These are phyloP conservation scores for Dactylorhiza incarnata DNA, from an alignment of 106 monocot species.

Conservation along the genomic window DNA sequence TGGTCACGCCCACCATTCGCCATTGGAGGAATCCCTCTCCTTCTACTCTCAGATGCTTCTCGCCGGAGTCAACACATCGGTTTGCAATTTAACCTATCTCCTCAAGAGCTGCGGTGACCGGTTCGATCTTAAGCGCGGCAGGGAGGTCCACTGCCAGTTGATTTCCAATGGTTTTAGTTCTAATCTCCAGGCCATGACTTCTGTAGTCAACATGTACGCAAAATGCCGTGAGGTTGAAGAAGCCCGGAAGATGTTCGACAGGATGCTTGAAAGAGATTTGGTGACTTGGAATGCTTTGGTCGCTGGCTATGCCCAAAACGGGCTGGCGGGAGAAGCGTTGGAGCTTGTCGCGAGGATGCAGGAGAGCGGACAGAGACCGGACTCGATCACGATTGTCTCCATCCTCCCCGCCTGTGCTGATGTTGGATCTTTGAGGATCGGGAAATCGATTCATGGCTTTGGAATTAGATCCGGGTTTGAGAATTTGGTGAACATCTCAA, in stretches of 20 bases:
- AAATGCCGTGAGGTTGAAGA: conserved; percentile 48
- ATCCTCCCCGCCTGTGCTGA: conserved; percentile 53
- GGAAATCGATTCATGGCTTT: conserved; percentile 51
- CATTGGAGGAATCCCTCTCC: conserved; percentile 14
- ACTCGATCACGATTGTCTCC: conserved; percentile 64
- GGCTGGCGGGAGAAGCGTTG: conserved; percentile 31
- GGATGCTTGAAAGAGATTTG: conserved; percentile 52
- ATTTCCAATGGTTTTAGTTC: conserved; percentile 29
- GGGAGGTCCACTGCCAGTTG: conserved; percentile 61
- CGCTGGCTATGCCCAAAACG: conserved; percentile 55
- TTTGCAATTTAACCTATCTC: conserved; percentile 53
- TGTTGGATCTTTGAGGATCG: conserved; percentile 20
- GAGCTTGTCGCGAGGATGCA: conserved; percentile 43
- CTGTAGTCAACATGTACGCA: conserved; percentile 61
- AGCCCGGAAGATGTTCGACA: conserved; percentile 45
- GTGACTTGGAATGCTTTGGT: conserved; percentile 78
- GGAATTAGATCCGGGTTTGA: conserved; percentile 40
- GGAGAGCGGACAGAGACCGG: conserved; percentile 24
- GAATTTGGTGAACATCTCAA: conserved; percentile 39
- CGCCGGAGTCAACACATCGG: conserved; percentile 25
- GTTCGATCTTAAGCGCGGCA: conserved; percentile 34
- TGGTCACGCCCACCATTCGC: conserved; percentile 25
- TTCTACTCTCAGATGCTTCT: conserved; percentile 36
- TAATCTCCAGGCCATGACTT: conserved; percentile 50
- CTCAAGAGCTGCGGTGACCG: conserved; percentile 53